These are phyloP conservation scores for Phytomonas serpens DNA, from an alignment of 208 protist genomes.

Conservation along the genomic window DNA sequence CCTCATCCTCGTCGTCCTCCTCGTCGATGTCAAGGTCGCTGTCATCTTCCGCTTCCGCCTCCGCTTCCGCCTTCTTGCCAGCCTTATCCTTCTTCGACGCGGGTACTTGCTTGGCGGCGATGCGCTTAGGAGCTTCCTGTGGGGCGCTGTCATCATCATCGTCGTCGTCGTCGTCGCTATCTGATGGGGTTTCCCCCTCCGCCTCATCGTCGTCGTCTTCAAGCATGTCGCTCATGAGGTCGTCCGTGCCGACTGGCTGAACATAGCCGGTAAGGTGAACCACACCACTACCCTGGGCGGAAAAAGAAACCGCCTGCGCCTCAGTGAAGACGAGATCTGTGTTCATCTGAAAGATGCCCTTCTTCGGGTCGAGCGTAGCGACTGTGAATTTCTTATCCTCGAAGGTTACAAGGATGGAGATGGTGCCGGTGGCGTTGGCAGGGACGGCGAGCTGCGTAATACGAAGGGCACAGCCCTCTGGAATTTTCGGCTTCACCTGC, in stretches of 20 bases:
- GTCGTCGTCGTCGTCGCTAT: constrained; percentile 28
- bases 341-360: constrained; percentile 70
- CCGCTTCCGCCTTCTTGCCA: neutral
- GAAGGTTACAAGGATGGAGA: constrained; percentile 68
- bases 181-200: constrained; percentile 17
- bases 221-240: constrained; percentile 39
- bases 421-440: constrained; percentile 58
- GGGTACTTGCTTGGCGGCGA: constrained; percentile 2
- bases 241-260: constrained; percentile 71
- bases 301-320: constrained; percentile 63
- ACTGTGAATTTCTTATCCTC: constrained; percentile 87
- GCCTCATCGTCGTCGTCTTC: constrained; percentile 32
- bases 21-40: constrained; percentile 14
- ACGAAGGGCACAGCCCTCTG: constrained; percentile 73
- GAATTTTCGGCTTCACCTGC: constrained; percentile 81
- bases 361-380: constrained; percentile 81
- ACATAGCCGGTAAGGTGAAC: constrained; percentile 83
- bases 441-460: constrained; percentile 83
- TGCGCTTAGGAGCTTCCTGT: constrained; percentile 20
- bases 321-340: constrained; percentile 84
- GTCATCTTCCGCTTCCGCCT: constrained; percentile 8
- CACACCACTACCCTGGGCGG: constrained; percentile 56
- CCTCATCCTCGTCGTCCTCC: constrained; percentile 18
- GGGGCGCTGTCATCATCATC: constrained; percentile 31
- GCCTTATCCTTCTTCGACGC: constrained; percentile 3